phyloP scores from a whole-genome alignment of 2,329 filamentous ascomycete genomes.

The Podosphaera aphanis region DNA sequence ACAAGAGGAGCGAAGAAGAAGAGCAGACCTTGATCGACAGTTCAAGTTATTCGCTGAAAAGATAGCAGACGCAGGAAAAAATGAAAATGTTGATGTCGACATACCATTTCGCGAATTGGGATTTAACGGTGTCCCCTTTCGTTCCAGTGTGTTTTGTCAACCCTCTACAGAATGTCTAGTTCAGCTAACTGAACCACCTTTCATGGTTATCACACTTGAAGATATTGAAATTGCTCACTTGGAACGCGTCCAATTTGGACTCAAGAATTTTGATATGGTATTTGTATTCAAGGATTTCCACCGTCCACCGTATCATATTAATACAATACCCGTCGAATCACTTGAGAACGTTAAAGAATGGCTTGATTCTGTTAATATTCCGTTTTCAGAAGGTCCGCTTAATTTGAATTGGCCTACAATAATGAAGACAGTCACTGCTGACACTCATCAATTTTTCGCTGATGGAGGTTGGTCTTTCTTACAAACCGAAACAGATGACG shows the following conservation, averaged over 20 bases:
- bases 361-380: slow-evolving; percentile 86
- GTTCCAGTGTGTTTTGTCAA: slow-evolving; percentile 86
- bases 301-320: slow-evolving; percentile 76
- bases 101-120: slow-evolving; percentile 92
- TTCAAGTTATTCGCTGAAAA: slow-evolving; percentile 96
- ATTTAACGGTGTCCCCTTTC: slow-evolving; percentile 88
- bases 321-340: slow-evolving; percentile 90
- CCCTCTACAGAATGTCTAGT: slow-evolving; percentile 93
- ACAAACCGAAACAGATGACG: slow-evolving; percentile 65
- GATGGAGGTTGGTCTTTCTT: slow-evolving; percentile 94
- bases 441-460: slow-evolving; percentile 83
- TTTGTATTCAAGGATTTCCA: slow-evolving; percentile 96
- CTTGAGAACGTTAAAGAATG: slow-evolving; percentile 94
- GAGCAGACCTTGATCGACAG: slow-evolving; percentile 78
- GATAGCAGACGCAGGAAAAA: slow-evolving; percentile 84
- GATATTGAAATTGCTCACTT: slow-evolving; percentile 93
- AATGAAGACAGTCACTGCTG: slow-evolving; percentile 93
- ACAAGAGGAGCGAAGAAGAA: slow-evolving; percentile 78
- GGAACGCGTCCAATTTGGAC: slow-evolving; percentile 83
- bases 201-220: slow-evolving; percentile 82
- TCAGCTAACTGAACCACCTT: slow-evolving; percentile 88
- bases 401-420: slow-evolving; percentile 98
- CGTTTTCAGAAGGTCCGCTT: slow-evolving; percentile 79
- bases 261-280: slow-evolving; percentile 98
- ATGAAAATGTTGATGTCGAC: slow-evolving; percentile 77